A percentile compares a stretch with the other conserved stretches of the same genome.
phyloP scores from a whole-genome alignment of 805 yeast genomes.

The Cyberlindnera maritima region DNA sequence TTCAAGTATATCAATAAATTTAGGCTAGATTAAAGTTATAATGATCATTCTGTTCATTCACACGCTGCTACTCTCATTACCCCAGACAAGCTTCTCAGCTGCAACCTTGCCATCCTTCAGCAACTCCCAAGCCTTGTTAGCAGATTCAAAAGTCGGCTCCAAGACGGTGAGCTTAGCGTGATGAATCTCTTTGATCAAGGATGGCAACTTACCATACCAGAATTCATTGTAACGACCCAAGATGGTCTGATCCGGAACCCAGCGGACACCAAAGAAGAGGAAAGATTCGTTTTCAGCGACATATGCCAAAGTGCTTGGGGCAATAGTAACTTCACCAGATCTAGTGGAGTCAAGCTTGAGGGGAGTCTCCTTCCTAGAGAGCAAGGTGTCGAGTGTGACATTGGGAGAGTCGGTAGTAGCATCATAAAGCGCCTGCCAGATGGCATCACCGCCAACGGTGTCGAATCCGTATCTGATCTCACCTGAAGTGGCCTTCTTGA shows the following conservation, averaged over 20 bases:
- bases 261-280: constrained; percentile 30
- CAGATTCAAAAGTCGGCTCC: constrained; percentile 31
- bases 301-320: constrained; percentile 37
- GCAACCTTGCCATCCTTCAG: constrained; percentile 38
- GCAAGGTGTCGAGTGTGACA: constrained; percentile 36
- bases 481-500: constrained; percentile 31
- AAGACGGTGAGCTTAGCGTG: constrained; percentile 35
- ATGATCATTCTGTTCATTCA: too few relatives aligned
- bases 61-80: too few relatives aligned
- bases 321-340: constrained; percentile 31
- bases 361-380: constrained; percentile 28
- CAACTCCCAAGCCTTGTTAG: constrained; percentile 37
- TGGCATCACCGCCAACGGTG: constrained; percentile 31
- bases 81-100: constrained; percentile 42
- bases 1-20: too few relatives aligned
- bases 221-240: constrained; percentile 26
- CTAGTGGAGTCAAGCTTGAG: constrained; percentile 31
- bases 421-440: constrained; percentile 34
- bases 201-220: constrained; percentile 29
- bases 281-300: constrained; percentile 35
- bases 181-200: constrained; percentile 25
- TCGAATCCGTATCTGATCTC: constrained; percentile 34
- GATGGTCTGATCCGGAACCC: constrained; percentile 28
- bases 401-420: constrained; percentile 33
- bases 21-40: too few relatives aligned